Evolutionary conservation across 75 land plant species (phyloP), one percentile per base, ranked within the genome.

Genomic region (Pinus taeda): DNA sequence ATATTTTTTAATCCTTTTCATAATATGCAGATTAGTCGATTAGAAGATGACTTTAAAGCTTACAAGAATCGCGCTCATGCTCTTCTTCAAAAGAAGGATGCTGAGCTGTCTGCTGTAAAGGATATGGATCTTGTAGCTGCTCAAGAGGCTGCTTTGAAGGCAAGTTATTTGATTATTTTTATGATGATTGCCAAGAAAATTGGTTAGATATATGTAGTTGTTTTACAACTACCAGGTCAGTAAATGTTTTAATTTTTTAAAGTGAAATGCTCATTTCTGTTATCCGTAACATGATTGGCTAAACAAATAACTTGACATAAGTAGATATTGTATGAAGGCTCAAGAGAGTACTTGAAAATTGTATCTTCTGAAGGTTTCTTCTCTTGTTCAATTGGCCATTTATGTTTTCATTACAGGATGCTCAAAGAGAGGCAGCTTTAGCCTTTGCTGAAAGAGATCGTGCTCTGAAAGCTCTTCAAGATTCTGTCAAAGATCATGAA

Each of bases 61-160:
- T 97, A 97, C 79, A 97, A 97, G 76, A 81, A 85, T 29, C 88
- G 99, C 59, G 99, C 98, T 37, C 92, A 97, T 86, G 93, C 92
- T 57, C 95, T 97, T 61, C 92, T 97, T 20, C 99, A 95, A 74
- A 97, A 90, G 63, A 97, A 97, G 83, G 98, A 97, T 74, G 98
- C 93, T 53, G 99, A 95, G 70, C 83, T 97, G 33, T 75, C 76
- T 61, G 95, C 92, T 69, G 95, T 95, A 26, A 91, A 87, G 78
- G 93, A 97, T 75, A 76, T 88, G 70, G 93, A 91, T 21, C 79
- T 88, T 29, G 57, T 86, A 37, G 88, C 88, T 76, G 93, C 92
- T 75, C 90, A 84, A 59, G 99, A 97, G 77, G 86, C 89, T 71
- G 89, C 98, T 49, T 63, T 97, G 18, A 90, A 91, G 82, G 98